Base-by-base conservation (phyloP, 371 early-diverging fungal species). In the Apophysomyces elegans region DNA sequence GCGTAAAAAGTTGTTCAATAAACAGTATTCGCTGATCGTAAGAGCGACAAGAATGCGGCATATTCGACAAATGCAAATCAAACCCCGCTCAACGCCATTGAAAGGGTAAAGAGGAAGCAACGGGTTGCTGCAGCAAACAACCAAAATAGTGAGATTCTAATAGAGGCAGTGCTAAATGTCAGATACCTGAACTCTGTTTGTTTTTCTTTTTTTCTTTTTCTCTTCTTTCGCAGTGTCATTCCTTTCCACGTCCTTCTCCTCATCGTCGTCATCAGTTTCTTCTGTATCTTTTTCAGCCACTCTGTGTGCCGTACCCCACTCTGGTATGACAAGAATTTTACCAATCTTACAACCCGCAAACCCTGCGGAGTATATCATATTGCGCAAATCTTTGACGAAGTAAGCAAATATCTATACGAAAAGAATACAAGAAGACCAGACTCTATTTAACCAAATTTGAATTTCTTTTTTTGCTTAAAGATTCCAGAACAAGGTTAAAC, bases 401-500 rank as follows among this genome's bases (percentile, higher is more conserved):
- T 56, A 61, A 36, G 41, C 5, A 41, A 11, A 13, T 41, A 43
- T n/a, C 13, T 16, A 41, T 11, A 36, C 14, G 18, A 13, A 62
- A 14, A 38, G 16, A 9, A 58, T 56, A 43, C 32, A 35, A 63
- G 63, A 67, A 54, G 12, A 56, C 41, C 56, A 57, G 32, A n/a
- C 47, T 58, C 58, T 67, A 56, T 43, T 58, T 58, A 32, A 56
- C 45, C 45, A 45, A 26, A 56, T 63, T 56, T 54, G 58, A 50
- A 65, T 62, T 58, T 41, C 21, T 47, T 43, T 18, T 43, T 21
- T 18, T 11, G 21, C 35, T 59, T 37, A 50, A 36, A 75, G 75
- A 65, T 75, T 72, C 50, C 75, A 75, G 50, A 69, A 59, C 54
- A 75, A 69, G 58, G 35, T 54, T 12, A 71, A 69, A 35, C 75